Base-by-base conservation (phyloP, 345 rosid species). In the Stellera chamaejasme region DNA sequence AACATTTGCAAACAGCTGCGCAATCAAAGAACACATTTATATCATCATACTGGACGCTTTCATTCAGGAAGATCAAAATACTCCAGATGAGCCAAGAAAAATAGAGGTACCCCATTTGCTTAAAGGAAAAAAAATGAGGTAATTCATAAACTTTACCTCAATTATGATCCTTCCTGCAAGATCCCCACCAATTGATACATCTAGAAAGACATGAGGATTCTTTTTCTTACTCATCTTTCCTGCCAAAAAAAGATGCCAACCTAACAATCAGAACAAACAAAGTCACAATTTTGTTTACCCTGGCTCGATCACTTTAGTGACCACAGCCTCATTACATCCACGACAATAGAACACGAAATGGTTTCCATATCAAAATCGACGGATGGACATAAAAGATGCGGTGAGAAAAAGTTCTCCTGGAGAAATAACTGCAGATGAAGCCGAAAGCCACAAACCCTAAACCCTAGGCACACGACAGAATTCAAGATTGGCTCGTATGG, bases 1-100 rank as follows among this genome's bases (percentile, higher is more conserved):
- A 72, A 77, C 72, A 81, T 83, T 74, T 10, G 93, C 87, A 74
- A 83, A 90, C 72, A 90, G 99, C 99, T 90, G 77, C 64, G 48
- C 61, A 70, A 54, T 58, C 36, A 45, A 46, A 64, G 28, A 55
- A 13, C 56, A 43, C 19, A 42, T 13, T 14, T 43, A 45, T 48
- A 51, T 19, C 10, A 12, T 47, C 12, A 10, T 14, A 11, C 45
- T 19, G 55, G 56, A 28, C 12, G 10, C 2, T 63, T 58, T 15
- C 11, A n/a, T 47, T n/a, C 43, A 48, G 6, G 8, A 60, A 50
- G 43, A n/a, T 48, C 39, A 44, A 59, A 14, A 43, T 57, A 39
- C 55, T 41, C 16, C 50, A 19, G 23, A 19, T 19, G 2, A 42
- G 53, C 32, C 39, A 48, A 42, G 6, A 19, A 41, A 13, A 42